Conservation (phyloP, 371 early-diverging fungal genomes). For the Mortierella sp. region DNA sequence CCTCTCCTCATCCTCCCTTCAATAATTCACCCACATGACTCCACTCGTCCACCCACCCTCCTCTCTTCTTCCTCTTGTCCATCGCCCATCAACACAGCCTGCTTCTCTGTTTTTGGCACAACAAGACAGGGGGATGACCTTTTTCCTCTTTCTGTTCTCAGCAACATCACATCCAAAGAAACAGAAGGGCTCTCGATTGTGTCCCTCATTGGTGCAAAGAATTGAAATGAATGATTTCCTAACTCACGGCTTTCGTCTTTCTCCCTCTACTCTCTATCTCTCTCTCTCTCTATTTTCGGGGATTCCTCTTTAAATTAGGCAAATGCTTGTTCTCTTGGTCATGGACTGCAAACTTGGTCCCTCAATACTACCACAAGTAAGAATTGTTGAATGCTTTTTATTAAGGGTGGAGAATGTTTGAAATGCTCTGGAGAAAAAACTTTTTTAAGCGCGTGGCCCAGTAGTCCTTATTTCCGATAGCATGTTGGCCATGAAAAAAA, state of each 20-base stretch:
- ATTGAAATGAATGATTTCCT: background rate
- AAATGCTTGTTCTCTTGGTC: constrained; percentile 49
- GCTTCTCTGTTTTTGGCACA: background rate
- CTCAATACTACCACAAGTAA: constrained; percentile 58
- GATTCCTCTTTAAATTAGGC: constrained; percentile 14
- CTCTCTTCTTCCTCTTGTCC: background rate
- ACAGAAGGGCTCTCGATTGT: constrained; percentile 9
- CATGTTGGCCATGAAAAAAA: background rate
- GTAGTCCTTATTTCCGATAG: too few relatives aligned
- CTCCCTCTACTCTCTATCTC: background rate
- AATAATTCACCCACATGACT: background rate
- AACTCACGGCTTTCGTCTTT: background rate
- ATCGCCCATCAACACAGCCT: background rate
- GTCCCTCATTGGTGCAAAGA: background rate
- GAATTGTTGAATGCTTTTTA: background rate
- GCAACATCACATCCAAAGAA: background rate
- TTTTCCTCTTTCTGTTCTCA: background rate
- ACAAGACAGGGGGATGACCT: background rate
- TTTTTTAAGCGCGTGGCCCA: too few relatives aligned
- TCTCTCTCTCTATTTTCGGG: background rate
- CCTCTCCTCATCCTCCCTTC: too few relatives aligned
- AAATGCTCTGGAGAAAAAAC: too few relatives aligned
- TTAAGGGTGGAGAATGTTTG: background rate
- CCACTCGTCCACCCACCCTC: background rate
- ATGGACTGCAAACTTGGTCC: constrained; percentile 46